Evolutionary conservation across 176 grass and related monocot species (phyloP), one percentile per base, ranked within the genome.

Genomic region (Stipa capillata): DNA sequence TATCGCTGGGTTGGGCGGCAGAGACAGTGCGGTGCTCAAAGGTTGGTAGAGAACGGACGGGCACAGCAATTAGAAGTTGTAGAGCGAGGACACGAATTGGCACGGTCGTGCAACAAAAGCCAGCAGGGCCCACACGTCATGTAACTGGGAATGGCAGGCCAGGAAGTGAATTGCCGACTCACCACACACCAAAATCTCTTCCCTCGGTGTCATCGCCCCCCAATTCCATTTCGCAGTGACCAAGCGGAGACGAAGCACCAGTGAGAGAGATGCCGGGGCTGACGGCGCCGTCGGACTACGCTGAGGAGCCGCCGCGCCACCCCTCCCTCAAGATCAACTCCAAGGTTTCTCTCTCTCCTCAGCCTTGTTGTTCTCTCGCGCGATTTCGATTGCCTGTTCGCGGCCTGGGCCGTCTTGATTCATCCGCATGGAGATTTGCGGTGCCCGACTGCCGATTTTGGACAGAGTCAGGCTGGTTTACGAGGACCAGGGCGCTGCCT

Each of bases 251-350:
- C 51, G 57, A 16, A 49, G 45, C 28, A 56, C n/a, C n/a, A n/a
- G 41, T n/a, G 48, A 42, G 54, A 56, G 69, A 87, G 80, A 97
- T 94, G 94, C 89, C 89, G 33, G 94, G 94, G 27, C 78, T 97
- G 41, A 92, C 80, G 34, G 91, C 69, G 51, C 91, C 91, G 25
- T 79, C 89, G 40, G 73, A 80, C 87, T 97, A 97, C 85, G 87
- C 80, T 52, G 73, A 84, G 55, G 94, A 97, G 82, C 94, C 94
- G 50, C 85, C 87, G 40, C 91, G 94, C 44, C 91, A 97, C 57
- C 89, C 89, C 15, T 83, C 50, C 47, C 94, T 97, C 79, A 94
- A 77, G 87, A 77, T 97, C 67, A 97, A 97, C 76, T 75, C 91
- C 14, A 90, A 97, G 94, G 94, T 97, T n/a, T 17, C 53, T 42